phyloP scores from a whole-genome alignment of 2,329 filamentous ascomycete species.

The Fusarium pseudoanthophilum region DNA sequence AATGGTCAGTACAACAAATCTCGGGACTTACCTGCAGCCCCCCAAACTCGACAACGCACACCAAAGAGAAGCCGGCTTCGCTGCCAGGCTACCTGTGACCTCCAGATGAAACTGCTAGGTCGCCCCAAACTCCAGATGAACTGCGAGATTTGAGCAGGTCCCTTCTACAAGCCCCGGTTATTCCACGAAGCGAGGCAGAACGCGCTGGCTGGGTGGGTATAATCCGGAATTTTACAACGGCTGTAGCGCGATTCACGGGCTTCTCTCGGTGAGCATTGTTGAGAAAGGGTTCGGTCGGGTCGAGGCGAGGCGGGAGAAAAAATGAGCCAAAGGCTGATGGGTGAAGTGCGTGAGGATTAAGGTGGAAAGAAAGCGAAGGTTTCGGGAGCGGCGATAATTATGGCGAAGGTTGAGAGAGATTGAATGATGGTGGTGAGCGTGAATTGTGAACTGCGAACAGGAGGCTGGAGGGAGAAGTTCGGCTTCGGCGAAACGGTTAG shows the following conservation, averaged over 20 bases:
- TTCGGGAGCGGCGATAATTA: neutral
- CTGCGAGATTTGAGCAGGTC: constrained; percentile 3
- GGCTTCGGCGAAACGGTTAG: neutral
- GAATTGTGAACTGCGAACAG: neutral
- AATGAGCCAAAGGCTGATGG: neutral
- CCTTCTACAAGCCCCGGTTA: constrained; percentile 17
- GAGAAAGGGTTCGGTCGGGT: neutral
- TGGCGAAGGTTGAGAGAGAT: neutral
- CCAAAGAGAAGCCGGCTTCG: neutral
- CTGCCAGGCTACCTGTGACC: constrained; percentile 12
- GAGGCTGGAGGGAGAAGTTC: neutral
- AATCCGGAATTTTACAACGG: constrained; percentile 1
- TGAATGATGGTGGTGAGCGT: neutral
- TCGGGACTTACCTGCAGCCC: neutral
- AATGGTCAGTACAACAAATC: neutral
- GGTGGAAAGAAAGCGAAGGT: neutral
- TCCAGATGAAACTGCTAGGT: constrained; percentile 11
- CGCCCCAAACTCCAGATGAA: constrained; percentile 10
- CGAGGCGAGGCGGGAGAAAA: neutral
- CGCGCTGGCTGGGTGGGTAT: constrained; percentile 1
- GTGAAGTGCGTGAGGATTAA: neutral
- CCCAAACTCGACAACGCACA: neutral
- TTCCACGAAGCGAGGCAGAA: neutral
- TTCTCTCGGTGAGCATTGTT: neutral
- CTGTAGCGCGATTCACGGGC: constrained; percentile 4